These are phyloP conservation scores for Amanita molliuscula DNA, from an alignment of 768 basidiomycete species.

Conservation along the genomic window DNA sequence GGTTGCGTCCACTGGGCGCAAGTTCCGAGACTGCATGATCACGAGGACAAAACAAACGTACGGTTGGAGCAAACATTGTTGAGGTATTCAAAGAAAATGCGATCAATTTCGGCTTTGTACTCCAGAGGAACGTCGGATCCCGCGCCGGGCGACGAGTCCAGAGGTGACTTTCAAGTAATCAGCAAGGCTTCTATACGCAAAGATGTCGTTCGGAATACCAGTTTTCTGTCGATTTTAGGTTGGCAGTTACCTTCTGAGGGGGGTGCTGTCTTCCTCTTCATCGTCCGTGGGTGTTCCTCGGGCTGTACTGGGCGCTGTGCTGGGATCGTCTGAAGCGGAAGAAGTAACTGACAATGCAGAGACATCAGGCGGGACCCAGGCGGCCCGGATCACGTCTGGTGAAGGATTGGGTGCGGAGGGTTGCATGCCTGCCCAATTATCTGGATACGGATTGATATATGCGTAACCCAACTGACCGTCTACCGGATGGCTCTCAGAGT, in stretches of 20 bases:
- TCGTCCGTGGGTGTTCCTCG: constrained; percentile 36
- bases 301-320: constrained; percentile 19
- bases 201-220: background rate
- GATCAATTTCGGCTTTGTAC: constrained; percentile 74
- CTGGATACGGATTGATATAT: constrained; percentile 20
- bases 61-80: constrained; percentile 84
- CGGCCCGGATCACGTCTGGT: background rate
- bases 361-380: constrained; percentile 9
- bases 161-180: constrained; percentile 6
- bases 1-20: constrained; percentile 69
- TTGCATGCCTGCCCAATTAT: constrained; percentile 11
- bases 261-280: constrained; percentile 35
- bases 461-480: constrained; percentile 27
- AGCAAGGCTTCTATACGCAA: background rate
- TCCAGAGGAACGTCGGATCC: constrained; percentile 65
- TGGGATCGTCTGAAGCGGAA: constrained; percentile 19
- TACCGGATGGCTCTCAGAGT: constrained; percentile 40
- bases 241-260: constrained; percentile 29
- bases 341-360: constrained; percentile 16
- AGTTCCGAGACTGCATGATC: constrained; percentile 11
- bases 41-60: constrained; percentile 30
- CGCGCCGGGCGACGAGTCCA: constrained; percentile 18
- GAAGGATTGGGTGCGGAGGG: background rate
- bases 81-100: constrained; percentile 85
- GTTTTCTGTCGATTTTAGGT: constrained; percentile 11